phyloP scores from a whole-genome alignment of 495 filamentous ascomycete genomes.

The Bathelium albidoporum region DNA sequence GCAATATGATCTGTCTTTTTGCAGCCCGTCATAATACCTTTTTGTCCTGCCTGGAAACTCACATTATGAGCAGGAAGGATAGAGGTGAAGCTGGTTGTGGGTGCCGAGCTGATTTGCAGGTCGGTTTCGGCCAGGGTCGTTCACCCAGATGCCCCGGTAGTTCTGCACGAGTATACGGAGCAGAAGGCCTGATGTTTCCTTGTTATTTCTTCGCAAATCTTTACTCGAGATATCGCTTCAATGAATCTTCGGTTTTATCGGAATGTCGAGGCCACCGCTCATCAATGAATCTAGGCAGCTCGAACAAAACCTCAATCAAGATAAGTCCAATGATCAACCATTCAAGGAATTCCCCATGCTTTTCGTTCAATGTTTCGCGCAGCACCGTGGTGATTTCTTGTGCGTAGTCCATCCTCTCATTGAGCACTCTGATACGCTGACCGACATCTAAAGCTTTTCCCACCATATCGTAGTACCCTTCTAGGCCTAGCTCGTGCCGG shows the following conservation, averaged over 20 bases:
- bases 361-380: constrained; percentile 80
- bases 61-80: too few species aligned
- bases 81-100: too few species aligned
- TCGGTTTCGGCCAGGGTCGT: too few species aligned
- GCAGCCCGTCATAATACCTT: too few species aligned
- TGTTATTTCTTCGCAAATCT: constrained; percentile 8
- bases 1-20: too few species aligned
- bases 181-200: background rate
- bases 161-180: too few species aligned
- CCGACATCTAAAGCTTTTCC: constrained; percentile 83
- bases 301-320: constrained; percentile 75
- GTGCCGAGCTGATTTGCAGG: too few species aligned
- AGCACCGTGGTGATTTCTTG: constrained; percentile 89
- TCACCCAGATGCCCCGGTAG: too few species aligned
- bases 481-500: constrained; percentile 67
- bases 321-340: constrained; percentile 97
- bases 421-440: constrained; percentile 83
- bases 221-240: constrained; percentile 13
- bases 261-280: constrained; percentile 39
- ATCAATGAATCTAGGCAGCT: constrained; percentile 51
- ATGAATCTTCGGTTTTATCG: constrained; percentile 12
- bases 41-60: too few species aligned
- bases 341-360: constrained; percentile 76
- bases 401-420: constrained; percentile 96
- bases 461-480: constrained; percentile 90